Base-by-base conservation (phyloP, 371 early-diverging fungal species). In the Umbelopsis sp. region DNA sequence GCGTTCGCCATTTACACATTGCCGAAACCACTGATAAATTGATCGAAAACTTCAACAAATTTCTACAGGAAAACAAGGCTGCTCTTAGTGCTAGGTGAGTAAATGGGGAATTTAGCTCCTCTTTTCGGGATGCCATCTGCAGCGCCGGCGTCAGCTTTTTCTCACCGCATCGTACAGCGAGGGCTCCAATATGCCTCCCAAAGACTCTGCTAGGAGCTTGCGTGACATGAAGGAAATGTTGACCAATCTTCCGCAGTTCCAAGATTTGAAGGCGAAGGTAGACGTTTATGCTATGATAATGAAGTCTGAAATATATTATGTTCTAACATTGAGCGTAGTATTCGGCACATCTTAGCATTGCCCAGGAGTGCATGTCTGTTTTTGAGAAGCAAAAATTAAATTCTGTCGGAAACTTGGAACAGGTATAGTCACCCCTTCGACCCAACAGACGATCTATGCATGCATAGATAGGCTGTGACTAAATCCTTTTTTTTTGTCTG, bases 1-100 rank as follows among this genome's bases (percentile, higher is more conserved):
- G 89, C 1, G 89, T 95, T 72, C 91, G 99, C 4, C 97, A 97
- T 76, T 84, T 90, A 77, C 99, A 98, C 72, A 97, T 97, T 76
- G 95, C 96, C 10, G 97, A 97, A 50, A 93, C 94, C 14, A 91
- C 92, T 29, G 89, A 93, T 53, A 87, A 92, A 22, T 86, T 99
- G 66, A 81, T 92, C 44, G 85, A 87, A 63, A 87, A 92, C 44
- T 94, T 98, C 74, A 92, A 95, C 73, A 83, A 89, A 68, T 94
- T 98, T 71, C 71, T 88, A 41, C 72, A 72, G 3, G 88, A 87
- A 24, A 89, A 90, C 67, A 85, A 87, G 65, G 80, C 83, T 3
- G 76, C 79, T 22, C 77, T 80, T n/a, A 70, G 78, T 12, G 79
- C 76, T 38, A 81, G 81, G 80, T 78, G 78, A 53, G 70, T 63